phyloP scores from a whole-genome alignment of 805 yeast species.

The Zygoascus biomembranicola region DNA sequence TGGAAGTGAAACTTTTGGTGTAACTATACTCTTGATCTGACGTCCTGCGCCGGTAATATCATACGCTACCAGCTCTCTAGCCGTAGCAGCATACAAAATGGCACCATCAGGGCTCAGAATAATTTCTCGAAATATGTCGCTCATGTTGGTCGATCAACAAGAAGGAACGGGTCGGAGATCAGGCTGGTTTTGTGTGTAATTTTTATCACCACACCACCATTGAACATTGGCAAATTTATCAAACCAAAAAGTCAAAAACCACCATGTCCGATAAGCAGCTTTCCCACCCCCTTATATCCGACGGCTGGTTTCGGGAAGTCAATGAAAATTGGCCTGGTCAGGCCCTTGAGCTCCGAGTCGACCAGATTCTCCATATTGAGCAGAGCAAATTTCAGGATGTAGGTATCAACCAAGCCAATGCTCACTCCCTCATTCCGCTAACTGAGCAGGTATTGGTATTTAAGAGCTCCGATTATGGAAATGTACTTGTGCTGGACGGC shows the following conservation, averaged over 20 bases:
- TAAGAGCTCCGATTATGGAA: conserved; percentile 90
- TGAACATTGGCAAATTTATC: background rate
- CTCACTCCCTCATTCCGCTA: background rate
- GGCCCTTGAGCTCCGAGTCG: conserved; percentile 87
- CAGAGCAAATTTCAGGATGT: conserved; percentile 86
- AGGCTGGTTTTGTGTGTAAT: background rate
- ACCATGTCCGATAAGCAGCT: background rate
- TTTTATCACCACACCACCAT: background rate
- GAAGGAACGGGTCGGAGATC: background rate
- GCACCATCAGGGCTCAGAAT: conserved; percentile 2
- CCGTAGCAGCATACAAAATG: conserved; percentile 8
- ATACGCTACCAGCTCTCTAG: conserved; percentile 24
- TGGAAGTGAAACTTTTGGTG: conserved; percentile 1
- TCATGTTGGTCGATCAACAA: background rate
- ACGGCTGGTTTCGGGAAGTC: conserved; percentile 96
- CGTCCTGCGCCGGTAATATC: conserved; percentile 5
- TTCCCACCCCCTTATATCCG: conserved; percentile 24
- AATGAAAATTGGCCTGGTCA: conserved; percentile 98
- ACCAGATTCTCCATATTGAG: conserved; percentile 76
- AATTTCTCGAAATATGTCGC: background rate
- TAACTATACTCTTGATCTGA: conserved; percentile 2
- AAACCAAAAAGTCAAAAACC: background rate
- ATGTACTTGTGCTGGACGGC: conserved; percentile 88
- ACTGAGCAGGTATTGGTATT: conserved; percentile 53
- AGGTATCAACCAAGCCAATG: conserved; percentile 4